Base-by-base conservation (phyloP, 257 asterid genomes). In the Solanum ahanhuiri region DNA sequence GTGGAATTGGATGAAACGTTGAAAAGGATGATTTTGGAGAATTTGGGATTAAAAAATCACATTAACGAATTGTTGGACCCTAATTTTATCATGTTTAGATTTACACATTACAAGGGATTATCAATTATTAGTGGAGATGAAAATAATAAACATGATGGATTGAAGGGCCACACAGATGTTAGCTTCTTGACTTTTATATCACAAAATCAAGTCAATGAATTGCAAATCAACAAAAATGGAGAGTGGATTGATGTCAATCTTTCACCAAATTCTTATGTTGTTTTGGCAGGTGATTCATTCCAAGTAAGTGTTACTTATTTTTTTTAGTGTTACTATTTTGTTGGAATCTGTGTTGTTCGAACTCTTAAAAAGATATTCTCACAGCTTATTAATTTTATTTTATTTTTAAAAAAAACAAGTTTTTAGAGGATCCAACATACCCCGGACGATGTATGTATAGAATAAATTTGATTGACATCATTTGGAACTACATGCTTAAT, bases 231-330 rank as follows among this genome's bases (percentile, higher is more conserved):
- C 69, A 91, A 91, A 88, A 92, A 90, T 70, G 95, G 92, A 1
- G 9, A 87, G 4, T 93, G 94, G 93, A 91, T 93, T 76, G 28
- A 85, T 9, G 88, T 76, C 45, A 79, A 88, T 17, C 89, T 93
- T 51, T 86, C 91, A 9, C 85, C 57, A 0, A 51, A 91, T 35
- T 90, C 92, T 11, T 91, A 88, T 88, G 17, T 75, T 41, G 90
- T 35, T 35, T 35, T 35, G 39, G 8, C 39, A 6, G 39, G 39
- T 35, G 39, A 35, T 35, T 35, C 9, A 6, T 35, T 35, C 39
- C 8, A 35, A 35, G 39, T 35, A 35, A 1, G 39, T 35, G 39
- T 35, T 35, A 35, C 9, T 35, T 6, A 35, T 30, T 35, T 35
- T 34, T 35, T 35, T 35, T 35, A 35, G 39, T 35, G 39, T 1